Percentiles rank a stretch among this genome's conserved stretches.
These are phyloP conservation scores for Rheum nobile DNA, from an alignment of 148 eudicot species.

Conservation along the genomic window DNA sequence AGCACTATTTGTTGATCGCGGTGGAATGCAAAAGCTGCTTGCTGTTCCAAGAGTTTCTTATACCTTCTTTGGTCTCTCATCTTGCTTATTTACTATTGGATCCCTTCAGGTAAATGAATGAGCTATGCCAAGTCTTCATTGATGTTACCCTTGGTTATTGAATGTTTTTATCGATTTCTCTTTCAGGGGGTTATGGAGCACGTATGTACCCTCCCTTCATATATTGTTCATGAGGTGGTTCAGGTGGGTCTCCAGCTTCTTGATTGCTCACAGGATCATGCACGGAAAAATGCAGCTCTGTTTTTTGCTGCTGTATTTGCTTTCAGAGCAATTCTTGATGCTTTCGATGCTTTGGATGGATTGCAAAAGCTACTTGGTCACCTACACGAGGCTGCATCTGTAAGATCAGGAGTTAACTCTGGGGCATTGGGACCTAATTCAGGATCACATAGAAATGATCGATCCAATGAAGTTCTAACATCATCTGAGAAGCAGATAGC, in stretches of 20 bases:
- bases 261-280: conserved; percentile 86
- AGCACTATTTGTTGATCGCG: conserved; percentile 80
- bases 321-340: conserved; percentile 86
- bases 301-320: conserved; percentile 91
- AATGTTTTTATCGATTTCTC: neutral
- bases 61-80: conserved; percentile 80
- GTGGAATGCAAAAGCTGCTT: conserved; percentile 90
- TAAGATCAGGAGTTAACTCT: conserved; percentile 71
- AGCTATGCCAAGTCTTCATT: neutral
- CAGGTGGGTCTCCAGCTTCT: conserved; percentile 86
- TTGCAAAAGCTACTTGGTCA: conserved; percentile 57
- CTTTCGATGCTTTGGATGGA: conserved; percentile 88
- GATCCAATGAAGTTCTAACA: conserved; percentile 76
- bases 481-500: conserved; percentile 95
- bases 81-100: conserved; percentile 89
- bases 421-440: conserved; percentile 51
- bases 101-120: conserved; percentile 75
- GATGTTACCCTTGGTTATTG: neutral
- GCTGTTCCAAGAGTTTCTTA: conserved; percentile 62
- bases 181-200: conserved; percentile 93
- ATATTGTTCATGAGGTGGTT: conserved; percentile 59
- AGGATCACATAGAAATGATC: conserved; percentile 64
- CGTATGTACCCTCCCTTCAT: conserved; percentile 85
- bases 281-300: conserved; percentile 87
- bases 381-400: conserved; percentile 74